Base-by-base conservation (phyloP, 108 stramenopile species). In the Nannochloropsis salina region DNA sequence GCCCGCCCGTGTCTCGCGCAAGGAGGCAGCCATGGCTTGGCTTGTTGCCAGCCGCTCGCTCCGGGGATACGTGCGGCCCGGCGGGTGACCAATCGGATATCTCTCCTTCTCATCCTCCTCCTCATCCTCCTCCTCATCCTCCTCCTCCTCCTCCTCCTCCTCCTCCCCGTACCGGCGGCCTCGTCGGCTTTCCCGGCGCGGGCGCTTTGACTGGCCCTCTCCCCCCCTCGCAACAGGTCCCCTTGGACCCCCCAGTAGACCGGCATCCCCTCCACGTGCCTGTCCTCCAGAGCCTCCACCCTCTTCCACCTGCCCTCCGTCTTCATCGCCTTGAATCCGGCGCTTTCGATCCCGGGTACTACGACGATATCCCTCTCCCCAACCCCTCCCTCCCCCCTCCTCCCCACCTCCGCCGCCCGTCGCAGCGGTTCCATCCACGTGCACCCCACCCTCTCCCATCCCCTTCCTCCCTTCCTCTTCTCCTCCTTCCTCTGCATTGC, bases 11-110 rank as follows among this genome's bases (percentile, higher is more conserved):
- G 61, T 74, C n/a, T 74, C 61, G 3, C 20, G 2, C 20, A 74
- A n/a, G n/a, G 61, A 74, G 20, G 61, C 61, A 74, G 61, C 61
- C 15, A 74, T 74, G 20, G 61, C 61, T n/a, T 74, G 61, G 61
- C 61, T 74, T 15, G 61, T 74, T n/a, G 61, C 61, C 20, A 74
- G 61, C n/a, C 61, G 61, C 1, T 20, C 61, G n/a, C 61, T 74
- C 20, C 61, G 61, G n/a, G 15, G n/a, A n/a, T n/a, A 1, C 20
- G 9, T 51, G 9, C n/a, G 61, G 20, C 61, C 61, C 2, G 15
- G 20, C 2, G 4, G 15, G 4, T 20, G 15, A n/a, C 61, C 61
- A 2, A 74, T 2, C n/a, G n/a, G n/a, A n/a, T n/a, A n/a, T n/a
- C n/a, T n/a, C 61, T 1, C 61, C n/a, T 15, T n/a, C 1, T 74